These are phyloP conservation scores for Debaryomyces castellii DNA, from an alignment of 805 yeast species.

Conservation along the genomic window DNA sequence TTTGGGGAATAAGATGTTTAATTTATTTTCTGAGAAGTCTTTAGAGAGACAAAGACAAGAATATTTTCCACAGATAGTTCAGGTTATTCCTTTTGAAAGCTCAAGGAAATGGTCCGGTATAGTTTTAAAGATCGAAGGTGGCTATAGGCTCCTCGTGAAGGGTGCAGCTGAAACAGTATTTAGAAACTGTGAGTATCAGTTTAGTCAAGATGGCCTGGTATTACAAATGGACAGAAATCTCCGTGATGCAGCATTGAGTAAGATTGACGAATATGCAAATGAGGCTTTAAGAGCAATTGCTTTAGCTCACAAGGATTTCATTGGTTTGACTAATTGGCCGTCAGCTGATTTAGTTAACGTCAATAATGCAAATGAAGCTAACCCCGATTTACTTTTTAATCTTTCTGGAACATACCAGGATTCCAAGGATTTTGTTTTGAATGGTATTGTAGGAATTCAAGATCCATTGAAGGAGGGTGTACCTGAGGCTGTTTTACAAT, in stretches of 20 bases:
- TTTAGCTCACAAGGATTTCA: constrained; percentile 76
- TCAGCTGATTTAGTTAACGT: constrained; percentile 46
- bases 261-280: constrained; percentile 58
- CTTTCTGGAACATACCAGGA: constrained; percentile 21
- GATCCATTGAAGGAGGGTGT: constrained; percentile 94
- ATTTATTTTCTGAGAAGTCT: constrained; percentile 37
- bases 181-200: constrained; percentile 50
- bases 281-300: constrained; percentile 86
- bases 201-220: constrained; percentile 25
- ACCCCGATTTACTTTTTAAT: constrained; percentile 29
- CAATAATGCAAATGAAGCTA: constrained; percentile 16
- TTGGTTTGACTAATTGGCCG: constrained; percentile 57
- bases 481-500: constrained; percentile 79
- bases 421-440: constrained; percentile 44
- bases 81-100: constrained; percentile 87
- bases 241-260: constrained; percentile 30
- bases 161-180: constrained; percentile 94
- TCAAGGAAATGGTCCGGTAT: constrained; percentile 91
- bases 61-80: constrained; percentile 44
- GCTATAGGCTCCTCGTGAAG: constrained; percentile 68
- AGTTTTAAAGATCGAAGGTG: constrained; percentile 51
- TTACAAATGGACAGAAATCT: constrained; percentile 26
- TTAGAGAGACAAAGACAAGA: constrained; percentile 43
- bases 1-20: constrained; percentile 60
- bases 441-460: constrained; percentile 86